Evolutionary conservation across 2,329 filamentous ascomycete genomes (phyloP).

Genomic region (Cladophialophora exuberans): DNA sequence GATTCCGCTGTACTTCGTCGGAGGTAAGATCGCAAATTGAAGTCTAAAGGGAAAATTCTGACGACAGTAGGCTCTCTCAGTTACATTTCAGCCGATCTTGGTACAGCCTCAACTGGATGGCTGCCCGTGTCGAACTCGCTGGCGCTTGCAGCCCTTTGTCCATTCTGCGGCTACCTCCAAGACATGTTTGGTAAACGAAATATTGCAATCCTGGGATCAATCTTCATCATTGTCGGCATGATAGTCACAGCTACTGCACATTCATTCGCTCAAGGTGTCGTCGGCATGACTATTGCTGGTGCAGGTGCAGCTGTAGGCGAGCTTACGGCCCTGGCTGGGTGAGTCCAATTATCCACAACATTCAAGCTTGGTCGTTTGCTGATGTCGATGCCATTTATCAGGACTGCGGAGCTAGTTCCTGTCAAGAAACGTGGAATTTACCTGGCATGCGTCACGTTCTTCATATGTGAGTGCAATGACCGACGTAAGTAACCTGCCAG

Average conservation of each 20-base stretch:
- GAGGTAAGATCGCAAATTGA: slow-evolving; percentile 42
- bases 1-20: slow-evolving; percentile 29
- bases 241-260: slow-evolving; percentile 27
- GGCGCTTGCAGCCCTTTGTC: slow-evolving; percentile 24
- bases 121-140: slow-evolving; percentile 25
- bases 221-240: slow-evolving; percentile 19
- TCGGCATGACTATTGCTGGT: slow-evolving; percentile 23
- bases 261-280: slow-evolving; percentile 23
- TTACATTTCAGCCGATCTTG: slow-evolving; percentile 23
- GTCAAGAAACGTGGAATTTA: slow-evolving; percentile 28
- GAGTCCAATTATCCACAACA: no score
- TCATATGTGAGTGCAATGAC: slow-evolving; percentile 14
- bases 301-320: slow-evolving; percentile 27
- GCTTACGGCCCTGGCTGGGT: slow-evolving; percentile 29
- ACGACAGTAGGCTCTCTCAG: slow-evolving; percentile 17
- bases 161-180: slow-evolving; percentile 29
- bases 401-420: slow-evolving; percentile 27
- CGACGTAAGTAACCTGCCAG: not conserved
- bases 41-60: slow-evolving; percentile 53
- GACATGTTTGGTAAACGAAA: slow-evolving; percentile 27
- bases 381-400: not conserved
- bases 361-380: not conserved
- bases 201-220: slow-evolving; percentile 22
- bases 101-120: slow-evolving; percentile 19
- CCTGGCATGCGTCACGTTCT: slow-evolving; percentile 25